Base-by-base conservation (phyloP, 1,139 yeast genomes). In the Taphrina deformans region DNA sequence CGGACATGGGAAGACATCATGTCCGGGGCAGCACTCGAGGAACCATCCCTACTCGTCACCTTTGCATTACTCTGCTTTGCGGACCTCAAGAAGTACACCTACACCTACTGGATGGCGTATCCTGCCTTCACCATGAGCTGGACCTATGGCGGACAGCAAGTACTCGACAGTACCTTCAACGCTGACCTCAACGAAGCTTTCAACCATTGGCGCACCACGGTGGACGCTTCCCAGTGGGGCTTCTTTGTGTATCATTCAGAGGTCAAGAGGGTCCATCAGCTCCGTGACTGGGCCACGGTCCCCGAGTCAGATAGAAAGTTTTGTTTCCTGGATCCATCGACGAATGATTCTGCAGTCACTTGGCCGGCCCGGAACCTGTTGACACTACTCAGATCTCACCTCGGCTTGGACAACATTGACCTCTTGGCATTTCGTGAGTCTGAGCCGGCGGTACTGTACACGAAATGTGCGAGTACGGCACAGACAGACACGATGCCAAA, bases 81-180 rank as follows among this genome's bases (percentile, higher is more conserved):
- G 1, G 99, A 95, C 74, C 80, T 93, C 73, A 93, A 93, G 75
- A 89, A 88, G 76, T 91, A 88, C 77, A 85, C 83, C 71, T 93
- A 88, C 73, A 88, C 83, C 72, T 92, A 92, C 75, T 93, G 99
- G 99, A 82, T 89, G 70, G 89, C 92, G 5, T 85, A 85, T 70
- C 97, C 98, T 0, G 78, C 83, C 0, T 75, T 89, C 23, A 77
- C 79, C 48, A 45, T 66, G 26, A 35, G 40, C 9, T 55, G 55
- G 61, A 41, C 53, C 5, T 23, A 24, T 29, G 12, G 27, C 6
- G 35, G 29, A 2, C 46, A 24, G 38, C 35, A 24, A 18, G 46
- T 40, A 3, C n/a, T 26, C 14, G 48, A 38, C 18, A 35, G 26
- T 14, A 51, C 26, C 14, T 33, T n/a, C 46, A 24, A 38, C 44